phyloP scores from a whole-genome alignment of 305 asterid species.

The Ilex paraguariensis region DNA sequence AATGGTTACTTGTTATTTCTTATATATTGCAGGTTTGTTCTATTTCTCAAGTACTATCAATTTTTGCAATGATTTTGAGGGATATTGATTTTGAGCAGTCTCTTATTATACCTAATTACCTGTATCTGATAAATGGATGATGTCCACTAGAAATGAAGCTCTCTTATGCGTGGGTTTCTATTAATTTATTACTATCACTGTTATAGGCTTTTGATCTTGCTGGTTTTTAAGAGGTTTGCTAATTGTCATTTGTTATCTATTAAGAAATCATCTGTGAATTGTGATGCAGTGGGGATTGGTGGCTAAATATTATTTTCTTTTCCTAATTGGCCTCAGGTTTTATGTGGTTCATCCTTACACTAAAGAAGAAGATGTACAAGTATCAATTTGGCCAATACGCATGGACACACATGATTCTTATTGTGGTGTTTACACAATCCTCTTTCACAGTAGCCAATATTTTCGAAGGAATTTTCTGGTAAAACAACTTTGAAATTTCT shows the following conservation, averaged over 20 bases:
- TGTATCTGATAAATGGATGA: not conserved
- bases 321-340: slow-evolving; percentile 56
- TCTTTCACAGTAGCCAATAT: slow-evolving; percentile 95
- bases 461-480: slow-evolving; percentile 98
- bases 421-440: slow-evolving; percentile 94
- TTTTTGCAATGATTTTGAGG: slow-evolving; percentile 6
- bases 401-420: slow-evolving; percentile 98
- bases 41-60: slow-evolving; percentile 9
- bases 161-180: slow-evolving; percentile 2
- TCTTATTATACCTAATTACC: not conserved
- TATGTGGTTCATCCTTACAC: slow-evolving; percentile 93
- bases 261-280: not conserved
- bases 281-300: not conserved
- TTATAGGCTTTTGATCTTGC: slow-evolving; percentile 4
- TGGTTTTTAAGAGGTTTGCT: not conserved
- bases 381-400: slow-evolving; percentile 99
- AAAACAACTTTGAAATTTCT: slow-evolving; percentile 15
- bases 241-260: not conserved
- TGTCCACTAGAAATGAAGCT: not conserved
- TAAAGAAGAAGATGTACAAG: slow-evolving; percentile 97
- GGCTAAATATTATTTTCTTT: slow-evolving; percentile 22
- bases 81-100: slow-evolving; percentile 3
- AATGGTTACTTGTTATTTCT: slow-evolving; percentile 97
- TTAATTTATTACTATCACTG: slow-evolving; percentile 6
- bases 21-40: slow-evolving; percentile 77